Percentiles rank a stretch among this genome's conserved stretches.
Evolutionary conservation across 805 yeast species (phyloP).

Genomic region (Tetrapisispora arboricola): DNA sequence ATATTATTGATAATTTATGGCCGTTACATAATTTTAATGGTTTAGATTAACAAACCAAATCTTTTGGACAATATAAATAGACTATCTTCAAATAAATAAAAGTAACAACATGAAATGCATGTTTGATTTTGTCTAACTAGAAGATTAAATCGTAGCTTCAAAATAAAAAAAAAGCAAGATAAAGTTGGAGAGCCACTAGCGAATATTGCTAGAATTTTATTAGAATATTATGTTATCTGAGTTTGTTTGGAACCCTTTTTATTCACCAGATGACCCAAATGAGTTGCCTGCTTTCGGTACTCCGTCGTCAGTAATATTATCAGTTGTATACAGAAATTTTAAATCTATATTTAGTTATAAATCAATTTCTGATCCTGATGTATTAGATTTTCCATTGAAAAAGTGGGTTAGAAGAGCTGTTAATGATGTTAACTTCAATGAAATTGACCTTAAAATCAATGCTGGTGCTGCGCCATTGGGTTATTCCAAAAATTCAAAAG

Average conservation of each 20-base stretch:
- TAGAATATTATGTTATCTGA: constrained; percentile 1
- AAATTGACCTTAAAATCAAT: constrained; percentile 69
- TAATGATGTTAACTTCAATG: constrained; percentile 14
- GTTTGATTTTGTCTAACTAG: too few relatives aligned
- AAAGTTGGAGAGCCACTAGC: too few relatives aligned
- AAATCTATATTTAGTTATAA: constrained; percentile 58
- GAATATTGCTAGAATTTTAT: background rate
- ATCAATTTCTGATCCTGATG: constrained; percentile 49
- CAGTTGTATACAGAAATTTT: constrained; percentile 40
- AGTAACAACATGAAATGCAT: too few relatives aligned
- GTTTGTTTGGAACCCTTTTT: constrained; percentile 43
- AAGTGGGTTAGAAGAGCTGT: constrained; percentile 39
- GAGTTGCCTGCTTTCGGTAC: constrained; percentile 42
- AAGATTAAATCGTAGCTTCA: too few relatives aligned
- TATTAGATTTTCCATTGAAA: constrained; percentile 48
- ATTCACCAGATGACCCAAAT: constrained; percentile 47
- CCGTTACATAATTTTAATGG: too few relatives aligned
- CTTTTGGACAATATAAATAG: too few relatives aligned
- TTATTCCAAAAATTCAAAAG: constrained; percentile 32
- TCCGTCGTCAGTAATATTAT: constrained; percentile 41
- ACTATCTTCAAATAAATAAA: too few relatives aligned
- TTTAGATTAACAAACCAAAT: too few relatives aligned
- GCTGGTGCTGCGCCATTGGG: constrained; percentile 76
- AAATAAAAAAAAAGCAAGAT: too few relatives aligned
- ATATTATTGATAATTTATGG: too few relatives aligned